Evolutionary conservation across 2,329 filamentous ascomycete genomes (phyloP), one percentile per base, ranked within the genome.

Genomic region (Ophiocordyceps camponoti-leonardi): DNA sequence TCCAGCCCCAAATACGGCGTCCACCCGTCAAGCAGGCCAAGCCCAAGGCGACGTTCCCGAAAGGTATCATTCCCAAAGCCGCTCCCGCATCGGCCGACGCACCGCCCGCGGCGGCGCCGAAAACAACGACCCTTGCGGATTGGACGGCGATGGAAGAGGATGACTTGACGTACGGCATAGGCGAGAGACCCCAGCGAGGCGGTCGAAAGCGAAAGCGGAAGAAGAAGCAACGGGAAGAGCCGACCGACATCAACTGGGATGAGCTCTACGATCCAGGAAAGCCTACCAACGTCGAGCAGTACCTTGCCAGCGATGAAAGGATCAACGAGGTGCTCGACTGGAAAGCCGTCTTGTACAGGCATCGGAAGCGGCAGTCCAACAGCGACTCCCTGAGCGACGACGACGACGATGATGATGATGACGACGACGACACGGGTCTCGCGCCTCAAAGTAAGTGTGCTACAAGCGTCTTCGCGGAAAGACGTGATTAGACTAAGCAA

Each of bases 241-340:
- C 72, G 28, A 65, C 72, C 44, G 73, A 77, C 58, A 78, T 75
- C n/a, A 81, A 94, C 57, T 95, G 87, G 87, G 83, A 94, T 59
- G 86, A 93, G 58, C 75, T 92, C 22, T 95, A 94, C 59, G 88
- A 94, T 56, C 85, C 86, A 1, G 70, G 81, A 12, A 69, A 83
- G 37, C 87, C 88, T 10, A 93, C 85, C 39, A 87, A 80, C 52
- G 83, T 90, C 44, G 83, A 88, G 46, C 83, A 90, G 56, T 95
- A 92, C 58, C 74, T 84, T 48, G 72, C 79, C 49, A 92, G 86
- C 56, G 86, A 93, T 48, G 87, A 94, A 63, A 82, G 85, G 57
- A 76, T 88, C 48, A 68, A 74, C 18, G 86, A 93, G 58, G 75
- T 87, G 4, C 73, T 77, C 47, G 86, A 93, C 54, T 95, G 88